Base-by-base conservation (phyloP, 805 yeast species). In the Lipomyces chichibuensis region DNA sequence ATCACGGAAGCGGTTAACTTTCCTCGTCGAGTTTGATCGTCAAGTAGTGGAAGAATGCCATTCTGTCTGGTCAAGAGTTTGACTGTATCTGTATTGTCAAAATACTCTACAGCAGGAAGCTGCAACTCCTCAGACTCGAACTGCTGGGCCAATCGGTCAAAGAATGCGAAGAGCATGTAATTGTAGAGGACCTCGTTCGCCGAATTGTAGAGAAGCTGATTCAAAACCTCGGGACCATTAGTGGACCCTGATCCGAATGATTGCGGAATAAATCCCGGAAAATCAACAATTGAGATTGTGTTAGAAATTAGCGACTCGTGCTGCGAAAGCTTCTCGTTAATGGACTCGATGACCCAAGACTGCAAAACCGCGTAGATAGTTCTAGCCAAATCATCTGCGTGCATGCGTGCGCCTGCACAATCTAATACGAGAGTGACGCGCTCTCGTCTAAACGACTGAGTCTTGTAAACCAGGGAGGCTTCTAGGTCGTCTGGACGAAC, bases 1-100 rank as follows among this genome's bases (percentile, higher is more conserved):
- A 78, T 63, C 29, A 80, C 74, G 17, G 74, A 72, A 8, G 65
- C 17, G 46, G 76, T 76, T 11, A 77, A 75, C 60, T 78, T 76
- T 57, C 77, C 79, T 9, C 78, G 75, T 37, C 77, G 74, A 1
- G 82, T 75, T 52, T 77, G 77, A 58, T 79, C 81, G 63, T 80
- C 81, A 11, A 80, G 71, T 4, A 79, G 75, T 2, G 81, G 71
- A 14, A 80, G 71, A 9, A 78, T 69, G 17, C 83, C 83, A 13
- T 74, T 70, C 6, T 82, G 81, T 35, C 74, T 79, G 65, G 84
- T 84, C 62, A 86, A 80, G 3, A 86, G 83, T 73, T 83, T 80
- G 60, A 87, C 88, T 49, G 86, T 84, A 65, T 84, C 82, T 33
- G 85, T 78, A 74, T 85, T 86, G 74, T 87, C 87, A 66, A 83